A percentile compares a stretch with the other conserved stretches of the same genome.
Conservation (phyloP, 2,329 filamentous ascomycete species). For the Magnaporthales sp. region DNA sequence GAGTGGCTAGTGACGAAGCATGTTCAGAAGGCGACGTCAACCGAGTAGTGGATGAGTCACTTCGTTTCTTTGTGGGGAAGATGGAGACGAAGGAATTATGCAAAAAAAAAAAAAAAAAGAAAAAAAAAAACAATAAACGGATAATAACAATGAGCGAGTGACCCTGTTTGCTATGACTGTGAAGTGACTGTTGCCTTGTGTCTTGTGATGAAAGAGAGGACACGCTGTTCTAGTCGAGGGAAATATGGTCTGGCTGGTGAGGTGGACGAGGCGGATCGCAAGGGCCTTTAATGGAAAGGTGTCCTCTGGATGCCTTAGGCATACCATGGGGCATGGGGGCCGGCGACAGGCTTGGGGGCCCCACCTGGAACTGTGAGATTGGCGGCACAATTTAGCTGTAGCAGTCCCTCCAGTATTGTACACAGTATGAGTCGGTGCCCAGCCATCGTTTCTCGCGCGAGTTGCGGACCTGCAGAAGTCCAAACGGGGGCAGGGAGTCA, state of each 20-base stretch:
- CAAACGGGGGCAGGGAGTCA: neutral
- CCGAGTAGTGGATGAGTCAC: neutral
- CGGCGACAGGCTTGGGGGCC: neutral
- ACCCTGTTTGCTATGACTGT: neutral
- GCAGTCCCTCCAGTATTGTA: neutral
- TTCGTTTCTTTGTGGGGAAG: neutral
- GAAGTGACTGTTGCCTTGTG: neutral
- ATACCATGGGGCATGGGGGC: neutral
- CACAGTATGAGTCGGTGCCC: neutral
- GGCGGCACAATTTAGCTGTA: neutral
- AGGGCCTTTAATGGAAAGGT: constrained; percentile 1
- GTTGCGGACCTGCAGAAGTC: constrained; percentile 2
- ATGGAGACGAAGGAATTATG: neutral
- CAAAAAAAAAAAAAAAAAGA: neutral
- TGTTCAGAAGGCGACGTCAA: constrained; percentile 3
- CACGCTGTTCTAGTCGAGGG: neutral
- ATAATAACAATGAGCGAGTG: neutral
- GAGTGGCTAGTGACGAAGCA: neutral
- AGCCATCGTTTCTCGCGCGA: neutral
- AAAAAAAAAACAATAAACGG: neutral
- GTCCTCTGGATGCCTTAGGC: neutral
- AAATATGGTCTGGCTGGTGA: neutral
- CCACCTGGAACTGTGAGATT: neutral
- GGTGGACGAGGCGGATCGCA: neutral
- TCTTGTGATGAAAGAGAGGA: neutral